phyloP scores from a whole-genome alignment of 2,329 filamentous ascomycete species.

The Curvularia lunata region DNA sequence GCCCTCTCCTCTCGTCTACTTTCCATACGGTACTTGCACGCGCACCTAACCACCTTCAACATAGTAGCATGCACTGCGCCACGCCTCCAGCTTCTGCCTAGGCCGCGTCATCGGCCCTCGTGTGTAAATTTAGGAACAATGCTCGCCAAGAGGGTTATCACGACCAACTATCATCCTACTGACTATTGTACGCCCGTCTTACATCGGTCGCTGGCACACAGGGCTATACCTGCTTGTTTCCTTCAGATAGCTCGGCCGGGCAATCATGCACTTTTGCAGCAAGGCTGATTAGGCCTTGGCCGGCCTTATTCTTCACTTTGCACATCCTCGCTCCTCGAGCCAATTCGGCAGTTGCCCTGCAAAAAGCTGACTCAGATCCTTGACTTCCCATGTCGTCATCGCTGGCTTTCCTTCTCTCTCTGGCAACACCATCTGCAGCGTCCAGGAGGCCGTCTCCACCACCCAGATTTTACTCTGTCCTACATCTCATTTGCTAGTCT shows the following conservation, averaged over 20 bases:
- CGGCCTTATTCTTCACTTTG: conserved; percentile 9
- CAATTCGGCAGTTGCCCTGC: not conserved
- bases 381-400: not conserved
- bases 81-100: not conserved
- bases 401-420: not conserved
- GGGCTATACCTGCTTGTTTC: not conserved
- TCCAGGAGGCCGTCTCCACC: conserved; percentile 2
- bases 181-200: conserved; percentile 7
- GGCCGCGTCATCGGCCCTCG: conserved; percentile 12
- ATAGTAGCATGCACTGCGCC: conserved; percentile 12
- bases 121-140: not conserved
- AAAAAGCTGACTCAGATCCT: not conserved
- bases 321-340: not conserved
- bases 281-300: conserved; percentile 10
- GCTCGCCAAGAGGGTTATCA: not conserved
- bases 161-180: not conserved
- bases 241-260: conserved; percentile 6
- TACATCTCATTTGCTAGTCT: not conserved
- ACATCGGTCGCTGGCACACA: conserved; percentile 1
- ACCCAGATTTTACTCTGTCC: not conserved
- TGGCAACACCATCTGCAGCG: conserved; percentile 1
- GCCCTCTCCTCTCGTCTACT: not conserved
- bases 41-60: conserved; percentile 7
- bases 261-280: not conserved
- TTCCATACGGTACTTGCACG: not conserved